Percentiles rank a stretch among this genome's conserved stretches.
These are phyloP conservation scores for Pseudomassariella vexata DNA, from an alignment of 2,329 filamentous ascomycete genomes.

Conservation along the genomic window DNA sequence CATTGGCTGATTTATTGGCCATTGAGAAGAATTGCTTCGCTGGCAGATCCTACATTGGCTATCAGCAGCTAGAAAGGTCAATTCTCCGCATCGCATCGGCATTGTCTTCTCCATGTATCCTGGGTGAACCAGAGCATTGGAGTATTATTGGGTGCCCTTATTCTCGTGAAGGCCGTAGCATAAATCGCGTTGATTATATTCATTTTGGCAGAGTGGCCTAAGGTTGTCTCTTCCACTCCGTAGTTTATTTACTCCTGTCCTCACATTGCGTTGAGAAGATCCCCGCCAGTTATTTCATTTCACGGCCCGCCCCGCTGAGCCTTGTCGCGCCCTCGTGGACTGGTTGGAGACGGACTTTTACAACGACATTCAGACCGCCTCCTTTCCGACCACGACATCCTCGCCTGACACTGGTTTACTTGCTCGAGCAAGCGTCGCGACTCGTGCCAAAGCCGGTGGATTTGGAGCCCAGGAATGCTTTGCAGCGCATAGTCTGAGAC, in stretches of 20 bases:
- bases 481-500: neutral
- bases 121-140: no score
- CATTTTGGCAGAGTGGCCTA: neutral
- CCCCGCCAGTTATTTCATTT: neutral
- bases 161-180: no score
- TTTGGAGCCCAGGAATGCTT: conserved; percentile 1
- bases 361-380: conserved; percentile 4
- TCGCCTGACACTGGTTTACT: neutral
- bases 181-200: neutral
- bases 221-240: neutral
- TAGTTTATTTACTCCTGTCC: neutral
- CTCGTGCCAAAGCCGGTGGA: neutral
- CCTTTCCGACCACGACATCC: conserved; percentile 1
- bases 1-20: no score
- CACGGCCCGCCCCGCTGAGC: conserved; percentile 3
- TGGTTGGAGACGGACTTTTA: neutral
- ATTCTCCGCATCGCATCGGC: no score
- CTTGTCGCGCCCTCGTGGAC: conserved; percentile 2
- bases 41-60: no score
- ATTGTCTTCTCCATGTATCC: no score
- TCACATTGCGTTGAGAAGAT: neutral
- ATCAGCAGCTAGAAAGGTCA: no score
- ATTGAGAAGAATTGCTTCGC: no score
- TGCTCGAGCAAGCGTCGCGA: neutral
- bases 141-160: no score